phyloP scores from a whole-genome alignment of 2,329 filamentous ascomycete species.

The Xylariales sp. region DNA sequence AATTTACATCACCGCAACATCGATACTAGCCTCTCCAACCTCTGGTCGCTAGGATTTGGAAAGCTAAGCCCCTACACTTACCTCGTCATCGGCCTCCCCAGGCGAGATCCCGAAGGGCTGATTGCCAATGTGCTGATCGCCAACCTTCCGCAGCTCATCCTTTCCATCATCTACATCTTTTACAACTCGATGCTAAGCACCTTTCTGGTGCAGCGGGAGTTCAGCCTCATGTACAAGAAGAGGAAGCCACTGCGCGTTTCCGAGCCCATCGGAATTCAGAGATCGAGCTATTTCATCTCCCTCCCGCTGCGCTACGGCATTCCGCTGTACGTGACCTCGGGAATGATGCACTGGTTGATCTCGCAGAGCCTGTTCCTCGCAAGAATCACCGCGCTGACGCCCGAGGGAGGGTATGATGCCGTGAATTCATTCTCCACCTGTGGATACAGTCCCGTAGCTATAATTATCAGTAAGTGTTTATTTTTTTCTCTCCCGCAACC shows the following conservation, averaged over 20 bases:
- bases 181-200: slow-evolving; percentile 40
- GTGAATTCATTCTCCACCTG: slow-evolving; percentile 24
- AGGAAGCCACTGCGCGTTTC: slow-evolving; percentile 36
- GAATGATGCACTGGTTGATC: slow-evolving; percentile 42
- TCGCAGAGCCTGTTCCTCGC: slow-evolving; percentile 42
- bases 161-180: slow-evolving; percentile 40
- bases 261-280: slow-evolving; percentile 32
- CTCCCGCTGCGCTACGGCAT: slow-evolving; percentile 40
- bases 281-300: slow-evolving; percentile 37
- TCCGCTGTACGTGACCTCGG: slow-evolving; percentile 28
- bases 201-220: slow-evolving; percentile 43
- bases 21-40: slow-evolving; percentile 11
- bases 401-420: slow-evolving; percentile 15
- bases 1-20: slow-evolving; percentile 13
- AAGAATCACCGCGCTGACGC: slow-evolving; percentile 23
- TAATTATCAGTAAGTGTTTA: slow-evolving; percentile 15
- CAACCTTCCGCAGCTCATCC: slow-evolving; percentile 41
- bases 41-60: slow-evolving; percentile 25
- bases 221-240: slow-evolving; percentile 27
- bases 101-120: slow-evolving; percentile 21
- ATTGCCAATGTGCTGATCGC: slow-evolving; percentile 32
- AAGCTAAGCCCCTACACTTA: slow-evolving; percentile 20
- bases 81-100: slow-evolving; percentile 17
- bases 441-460: slow-evolving; percentile 23
- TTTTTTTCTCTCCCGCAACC: background rate